A percentile compares a stretch with the other conserved stretches of the same genome.
phyloP scores from a whole-genome alignment of 257 asterid species.

The Echites panduratus region DNA sequence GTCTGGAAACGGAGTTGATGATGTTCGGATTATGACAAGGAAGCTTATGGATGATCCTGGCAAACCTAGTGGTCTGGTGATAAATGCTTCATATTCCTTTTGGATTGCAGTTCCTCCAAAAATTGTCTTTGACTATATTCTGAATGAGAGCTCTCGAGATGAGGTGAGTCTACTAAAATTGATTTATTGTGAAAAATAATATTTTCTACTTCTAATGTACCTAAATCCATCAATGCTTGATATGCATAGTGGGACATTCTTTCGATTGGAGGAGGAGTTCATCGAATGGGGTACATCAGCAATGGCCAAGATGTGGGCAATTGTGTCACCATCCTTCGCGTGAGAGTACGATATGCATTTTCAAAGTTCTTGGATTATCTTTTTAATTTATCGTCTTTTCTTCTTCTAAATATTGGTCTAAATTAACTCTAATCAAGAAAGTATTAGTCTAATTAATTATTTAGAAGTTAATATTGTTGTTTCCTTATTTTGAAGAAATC shows the following conservation, averaged over 20 bases:
- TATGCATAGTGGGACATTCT: constrained; percentile 23
- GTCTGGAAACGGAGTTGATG: constrained; percentile 8
- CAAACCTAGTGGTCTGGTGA: neutral
- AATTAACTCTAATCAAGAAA: no score
- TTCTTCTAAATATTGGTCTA: no score
- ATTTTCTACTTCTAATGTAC: no score
- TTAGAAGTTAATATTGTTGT: no score
- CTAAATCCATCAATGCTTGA: no score
- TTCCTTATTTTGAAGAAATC: neutral
- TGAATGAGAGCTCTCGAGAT: constrained; percentile 6
- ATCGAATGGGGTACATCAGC: constrained; percentile 4
- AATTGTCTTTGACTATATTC: constrained; percentile 17
- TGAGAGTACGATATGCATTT: neutral
- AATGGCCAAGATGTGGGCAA: constrained; percentile 8
- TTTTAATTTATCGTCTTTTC: no score
- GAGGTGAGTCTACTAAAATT: constrained; percentile 10
- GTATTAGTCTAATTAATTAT: no score
- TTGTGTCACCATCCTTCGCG: constrained; percentile 5
- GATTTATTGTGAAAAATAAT: no score
- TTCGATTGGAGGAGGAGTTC: neutral
- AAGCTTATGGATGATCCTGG: constrained; percentile 8
- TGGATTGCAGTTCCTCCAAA: constrained; percentile 19
- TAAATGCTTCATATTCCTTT: constrained; percentile 18
- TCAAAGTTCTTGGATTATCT: no score
- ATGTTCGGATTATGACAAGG: constrained; percentile 15